phyloP scores from a whole-genome alignment of 2,329 filamentous ascomycete genomes.

The Trichophyton mentagrophytes region DNA sequence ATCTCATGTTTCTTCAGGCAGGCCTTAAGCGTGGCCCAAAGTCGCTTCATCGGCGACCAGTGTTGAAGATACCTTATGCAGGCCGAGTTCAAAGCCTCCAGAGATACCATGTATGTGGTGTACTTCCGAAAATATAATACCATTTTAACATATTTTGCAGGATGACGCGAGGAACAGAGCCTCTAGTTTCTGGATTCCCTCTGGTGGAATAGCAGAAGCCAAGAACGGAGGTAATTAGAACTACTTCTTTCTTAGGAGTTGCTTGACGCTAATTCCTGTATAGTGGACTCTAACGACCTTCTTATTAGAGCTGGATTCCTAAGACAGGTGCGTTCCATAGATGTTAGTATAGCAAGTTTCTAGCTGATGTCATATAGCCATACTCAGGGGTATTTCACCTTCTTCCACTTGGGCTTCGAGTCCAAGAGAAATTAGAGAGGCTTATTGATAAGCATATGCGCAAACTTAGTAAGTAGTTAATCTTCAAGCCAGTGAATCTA shows the following conservation, averaged over 20 bases:
- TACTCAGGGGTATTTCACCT: slow-evolving; percentile 88
- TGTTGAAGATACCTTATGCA: not conserved
- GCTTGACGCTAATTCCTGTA: not conserved
- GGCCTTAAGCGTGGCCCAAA: not conserved
- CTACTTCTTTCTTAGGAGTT: not conserved
- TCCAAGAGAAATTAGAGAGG: slow-evolving; percentile 75
- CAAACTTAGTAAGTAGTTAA: slow-evolving; percentile 44
- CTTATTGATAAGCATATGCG: slow-evolving; percentile 86
- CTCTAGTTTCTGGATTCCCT: slow-evolving; percentile 69
- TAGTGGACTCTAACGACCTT: slow-evolving; percentile 50
- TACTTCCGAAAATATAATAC: not conserved
- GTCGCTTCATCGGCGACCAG: not conserved
- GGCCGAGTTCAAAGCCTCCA: not conserved
- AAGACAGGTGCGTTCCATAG: slow-evolving; percentile 45
- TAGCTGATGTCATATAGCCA: slow-evolving; percentile 38
- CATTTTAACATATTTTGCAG: slow-evolving; percentile 22
- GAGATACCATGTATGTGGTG: slow-evolving; percentile 1
- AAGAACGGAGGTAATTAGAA: slow-evolving; percentile 28
- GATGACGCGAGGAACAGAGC: slow-evolving; percentile 47
- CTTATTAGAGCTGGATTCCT: slow-evolving; percentile 60
- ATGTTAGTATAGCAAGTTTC: not conserved
- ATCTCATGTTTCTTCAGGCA: not conserved
- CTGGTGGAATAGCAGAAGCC: slow-evolving; percentile 50
- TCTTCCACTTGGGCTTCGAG: slow-evolving; percentile 70
- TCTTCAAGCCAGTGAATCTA: not conserved